Evolutionary conservation across 805 yeast genomes (phyloP).

Genomic region (Lachancea thermotolerans): DNA sequence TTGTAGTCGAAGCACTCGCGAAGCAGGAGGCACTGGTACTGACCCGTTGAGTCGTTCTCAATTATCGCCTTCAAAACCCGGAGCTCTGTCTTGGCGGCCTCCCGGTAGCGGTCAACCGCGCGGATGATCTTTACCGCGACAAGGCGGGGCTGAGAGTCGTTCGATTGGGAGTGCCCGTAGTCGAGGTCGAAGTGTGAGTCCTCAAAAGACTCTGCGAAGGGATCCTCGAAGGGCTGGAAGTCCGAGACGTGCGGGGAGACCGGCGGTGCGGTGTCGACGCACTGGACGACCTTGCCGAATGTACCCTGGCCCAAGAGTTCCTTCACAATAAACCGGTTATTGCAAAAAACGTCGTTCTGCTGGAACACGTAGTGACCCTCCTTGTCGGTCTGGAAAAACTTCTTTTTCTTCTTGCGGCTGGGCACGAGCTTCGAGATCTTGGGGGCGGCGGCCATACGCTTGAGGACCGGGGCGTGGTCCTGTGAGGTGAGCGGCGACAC

Average conservation of each 20-base stretch:
- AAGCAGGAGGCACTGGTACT: conserved; percentile 68
- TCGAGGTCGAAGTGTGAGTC: conserved; percentile 2
- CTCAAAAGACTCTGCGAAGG: conserved; percentile 5
- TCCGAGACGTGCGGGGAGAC: neutral
- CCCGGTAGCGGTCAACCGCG: conserved; percentile 88
- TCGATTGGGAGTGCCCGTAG: neutral
- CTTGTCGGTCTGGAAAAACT: conserved; percentile 38
- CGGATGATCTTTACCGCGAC: conserved; percentile 92
- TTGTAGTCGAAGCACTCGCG: conserved; percentile 87
- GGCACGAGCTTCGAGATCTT: conserved; percentile 8
- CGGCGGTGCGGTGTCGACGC: conserved; percentile 49
- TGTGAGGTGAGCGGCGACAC: conserved; percentile 13
- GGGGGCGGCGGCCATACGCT: conserved; percentile 7
- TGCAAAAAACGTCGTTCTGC: conserved; percentile 46
- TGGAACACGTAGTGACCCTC: conserved; percentile 70
- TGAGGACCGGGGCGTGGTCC: conserved; percentile 8
- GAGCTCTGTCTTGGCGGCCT: conserved; percentile 89
- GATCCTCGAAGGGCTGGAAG: conserved; percentile 6
- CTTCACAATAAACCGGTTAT: conserved; percentile 58
- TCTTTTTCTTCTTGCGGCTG: conserved; percentile 4
- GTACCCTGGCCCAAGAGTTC: conserved; percentile 89
- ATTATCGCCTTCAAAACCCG: conserved; percentile 48
- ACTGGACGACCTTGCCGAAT: conserved; percentile 96
- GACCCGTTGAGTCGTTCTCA: conserved; percentile 45
- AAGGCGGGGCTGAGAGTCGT: conserved; percentile 27